Conservation (phyloP, 2,329 filamentous ascomycete genomes). For the Aspergillus pseudoglaucus region DNA sequence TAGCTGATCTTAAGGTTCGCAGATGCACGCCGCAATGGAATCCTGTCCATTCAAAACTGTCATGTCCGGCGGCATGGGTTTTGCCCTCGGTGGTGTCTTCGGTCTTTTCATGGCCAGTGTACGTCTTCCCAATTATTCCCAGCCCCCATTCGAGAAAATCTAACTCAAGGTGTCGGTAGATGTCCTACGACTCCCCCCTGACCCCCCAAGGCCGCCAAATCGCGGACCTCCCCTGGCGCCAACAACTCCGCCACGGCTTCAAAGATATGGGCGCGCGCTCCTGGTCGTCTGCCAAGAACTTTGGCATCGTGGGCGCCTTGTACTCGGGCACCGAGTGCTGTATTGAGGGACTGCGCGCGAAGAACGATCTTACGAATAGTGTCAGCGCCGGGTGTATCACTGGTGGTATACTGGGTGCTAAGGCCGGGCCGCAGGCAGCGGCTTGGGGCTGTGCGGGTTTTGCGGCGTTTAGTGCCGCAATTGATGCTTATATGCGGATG, state of each 20-base stretch:
- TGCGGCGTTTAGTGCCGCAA: slow-evolving; percentile 84
- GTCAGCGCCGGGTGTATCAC: slow-evolving; percentile 84
- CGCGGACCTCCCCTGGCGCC: slow-evolving; percentile 64
- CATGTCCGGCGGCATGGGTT: slow-evolving; percentile 88
- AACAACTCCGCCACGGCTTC: slow-evolving; percentile 80
- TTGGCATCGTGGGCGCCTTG: slow-evolving; percentile 84
- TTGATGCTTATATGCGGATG: slow-evolving; percentile 85
- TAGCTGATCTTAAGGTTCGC: not conserved
- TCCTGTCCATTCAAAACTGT: slow-evolving; percentile 83
- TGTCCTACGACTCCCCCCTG: slow-evolving; percentile 95
- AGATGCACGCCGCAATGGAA: slow-evolving; percentile 85
- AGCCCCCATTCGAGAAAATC: no score
- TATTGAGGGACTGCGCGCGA: slow-evolving; percentile 81
- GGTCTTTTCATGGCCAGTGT: slow-evolving; percentile 97
- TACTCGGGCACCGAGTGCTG: slow-evolving; percentile 93
- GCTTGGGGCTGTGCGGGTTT: slow-evolving; percentile 86
- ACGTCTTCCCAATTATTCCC: not conserved
- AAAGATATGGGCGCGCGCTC: slow-evolving; percentile 89
- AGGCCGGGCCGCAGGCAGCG: slow-evolving; percentile 82
- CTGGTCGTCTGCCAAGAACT: slow-evolving; percentile 82
- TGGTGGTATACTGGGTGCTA: slow-evolving; percentile 77
- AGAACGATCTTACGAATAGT: slow-evolving; percentile 88
- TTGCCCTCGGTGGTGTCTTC: slow-evolving; percentile 87
- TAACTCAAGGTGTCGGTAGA: no score
- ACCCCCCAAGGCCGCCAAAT: slow-evolving; percentile 51